phyloP scores from a whole-genome alignment of 495 filamentous ascomycete genomes.

The Paragyromitra xinjiangensis region DNA sequence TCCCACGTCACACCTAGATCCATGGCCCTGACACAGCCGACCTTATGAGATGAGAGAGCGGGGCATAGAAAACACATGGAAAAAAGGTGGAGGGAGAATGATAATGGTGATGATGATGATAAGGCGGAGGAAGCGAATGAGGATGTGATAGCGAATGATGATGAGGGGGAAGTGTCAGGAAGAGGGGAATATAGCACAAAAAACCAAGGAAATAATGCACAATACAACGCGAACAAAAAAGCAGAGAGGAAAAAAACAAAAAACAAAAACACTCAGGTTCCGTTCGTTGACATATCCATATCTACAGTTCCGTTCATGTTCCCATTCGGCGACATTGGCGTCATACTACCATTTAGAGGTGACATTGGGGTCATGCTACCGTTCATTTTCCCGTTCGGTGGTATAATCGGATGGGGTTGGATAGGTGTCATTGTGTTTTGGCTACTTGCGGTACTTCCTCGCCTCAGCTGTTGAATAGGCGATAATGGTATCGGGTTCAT shows the following conservation, averaged over 20 bases:
- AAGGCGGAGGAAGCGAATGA: slow-evolving; percentile 29
- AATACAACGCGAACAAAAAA: slow-evolving; percentile 36
- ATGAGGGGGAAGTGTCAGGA: slow-evolving; percentile 5
- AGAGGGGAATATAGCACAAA: slow-evolving; percentile 41
- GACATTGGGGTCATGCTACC: slow-evolving; percentile 47
- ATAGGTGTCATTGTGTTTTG: slow-evolving; percentile 53
- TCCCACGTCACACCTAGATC: slow-evolving; percentile 35
- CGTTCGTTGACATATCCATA: slow-evolving; percentile 51
- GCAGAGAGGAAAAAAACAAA: slow-evolving; percentile 30
- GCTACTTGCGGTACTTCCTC: slow-evolving; percentile 50
- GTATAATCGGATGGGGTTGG: slow-evolving; percentile 49
- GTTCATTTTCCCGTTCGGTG: slow-evolving; percentile 44
- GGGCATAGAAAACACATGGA: slow-evolving; percentile 25
- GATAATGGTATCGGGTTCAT: slow-evolving; percentile 54
- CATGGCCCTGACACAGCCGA: slow-evolving; percentile 31
- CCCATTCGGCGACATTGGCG: slow-evolving; percentile 45
- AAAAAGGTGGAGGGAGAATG: slow-evolving; percentile 1
- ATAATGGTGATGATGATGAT: slow-evolving; percentile 10
- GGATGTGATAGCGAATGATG: slow-evolving; percentile 35
- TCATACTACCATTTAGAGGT: slow-evolving; percentile 45
- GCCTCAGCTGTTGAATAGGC: slow-evolving; percentile 52
- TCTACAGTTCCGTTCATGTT: slow-evolving; percentile 47
- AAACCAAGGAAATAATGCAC: slow-evolving; percentile 44
- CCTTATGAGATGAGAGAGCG: slow-evolving; percentile 28
- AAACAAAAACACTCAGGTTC: slow-evolving; percentile 28